Conservation (phyloP, 2,329 filamentous ascomycete species). For the Escovopsis sp. region DNA sequence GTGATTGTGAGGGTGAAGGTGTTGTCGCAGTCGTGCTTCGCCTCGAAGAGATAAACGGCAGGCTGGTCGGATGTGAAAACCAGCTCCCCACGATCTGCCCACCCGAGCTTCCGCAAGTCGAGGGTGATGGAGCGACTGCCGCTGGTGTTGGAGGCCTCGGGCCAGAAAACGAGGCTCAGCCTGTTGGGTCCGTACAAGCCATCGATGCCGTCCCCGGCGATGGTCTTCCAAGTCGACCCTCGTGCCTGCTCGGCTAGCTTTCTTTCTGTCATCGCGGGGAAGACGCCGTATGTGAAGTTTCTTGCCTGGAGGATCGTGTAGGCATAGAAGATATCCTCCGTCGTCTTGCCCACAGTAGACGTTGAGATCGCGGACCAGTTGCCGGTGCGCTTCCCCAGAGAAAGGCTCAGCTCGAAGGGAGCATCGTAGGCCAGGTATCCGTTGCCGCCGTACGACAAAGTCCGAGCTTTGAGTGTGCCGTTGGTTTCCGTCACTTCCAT, state of each 20-base stretch:
- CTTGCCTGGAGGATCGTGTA: slow-evolving; percentile 6
- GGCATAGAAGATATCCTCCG: slow-evolving; percentile 10
- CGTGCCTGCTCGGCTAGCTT: slow-evolving; percentile 5
- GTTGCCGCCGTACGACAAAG: slow-evolving; percentile 10
- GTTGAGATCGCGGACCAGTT: slow-evolving; percentile 13
- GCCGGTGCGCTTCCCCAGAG: slow-evolving; percentile 8
- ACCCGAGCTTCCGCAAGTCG: slow-evolving; percentile 7
- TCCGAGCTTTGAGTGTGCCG: not conserved
- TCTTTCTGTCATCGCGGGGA: slow-evolving; percentile 7
- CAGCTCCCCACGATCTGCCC: slow-evolving; percentile 7
- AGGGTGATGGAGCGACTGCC: slow-evolving; percentile 5
- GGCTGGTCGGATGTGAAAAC: slow-evolving; percentile 8
- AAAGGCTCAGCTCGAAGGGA: slow-evolving; percentile 9
- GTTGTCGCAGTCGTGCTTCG: slow-evolving; percentile 1
- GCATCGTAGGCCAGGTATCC: slow-evolving; percentile 9
- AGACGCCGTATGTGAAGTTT: slow-evolving; percentile 8
- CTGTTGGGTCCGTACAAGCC: slow-evolving; percentile 5
- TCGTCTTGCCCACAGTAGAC: slow-evolving; percentile 7
- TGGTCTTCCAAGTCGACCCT: slow-evolving; percentile 6
- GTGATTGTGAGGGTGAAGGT: slow-evolving; percentile 5
- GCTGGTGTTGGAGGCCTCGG: slow-evolving; percentile 2
- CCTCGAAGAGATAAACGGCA: slow-evolving; percentile 7
- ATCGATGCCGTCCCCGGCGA: slow-evolving; percentile 7
- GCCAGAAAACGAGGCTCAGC: slow-evolving; percentile 10
- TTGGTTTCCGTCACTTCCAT: not conserved